These are phyloP conservation scores for Dryadomyces quercivorus DNA, from an alignment of 2,329 filamentous ascomycete species.

Conservation along the genomic window DNA sequence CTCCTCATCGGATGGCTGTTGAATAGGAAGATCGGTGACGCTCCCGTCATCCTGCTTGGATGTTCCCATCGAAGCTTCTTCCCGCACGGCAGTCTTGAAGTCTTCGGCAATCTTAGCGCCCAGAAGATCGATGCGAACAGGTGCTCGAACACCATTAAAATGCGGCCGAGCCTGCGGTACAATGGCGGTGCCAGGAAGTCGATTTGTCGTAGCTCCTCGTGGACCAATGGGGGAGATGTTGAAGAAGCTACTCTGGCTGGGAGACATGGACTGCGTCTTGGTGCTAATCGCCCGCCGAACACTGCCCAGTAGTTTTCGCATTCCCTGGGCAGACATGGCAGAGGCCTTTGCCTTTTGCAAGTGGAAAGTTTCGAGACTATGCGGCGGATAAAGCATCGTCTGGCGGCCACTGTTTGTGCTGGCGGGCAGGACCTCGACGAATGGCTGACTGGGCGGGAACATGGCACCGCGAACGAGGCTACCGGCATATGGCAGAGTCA, in stretches of 20 bases:
- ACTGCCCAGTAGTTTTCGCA: constrained; percentile 77
- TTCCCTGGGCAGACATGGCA: constrained; percentile 57
- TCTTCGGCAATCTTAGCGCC: constrained; percentile 69
- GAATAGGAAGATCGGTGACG: not conserved
- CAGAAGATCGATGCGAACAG: constrained; percentile 66
- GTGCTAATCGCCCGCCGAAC: constrained; percentile 73
- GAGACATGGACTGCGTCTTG: constrained; percentile 29
- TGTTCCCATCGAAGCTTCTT: constrained; percentile 33
- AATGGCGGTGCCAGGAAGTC: constrained; percentile 46
- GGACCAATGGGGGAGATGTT: constrained; percentile 37
- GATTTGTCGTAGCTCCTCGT: constrained; percentile 42
- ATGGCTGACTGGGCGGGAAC: constrained; percentile 70
- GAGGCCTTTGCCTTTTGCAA: constrained; percentile 34
- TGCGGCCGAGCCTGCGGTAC: constrained; percentile 40
- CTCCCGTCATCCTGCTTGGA: not conserved
- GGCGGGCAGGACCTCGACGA: constrained; percentile 54
- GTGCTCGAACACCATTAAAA: constrained; percentile 31
- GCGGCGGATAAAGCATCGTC: constrained; percentile 39
- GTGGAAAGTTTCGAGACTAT: constrained; percentile 15
- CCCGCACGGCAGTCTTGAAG: constrained; percentile 63
- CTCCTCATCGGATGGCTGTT: constrained; percentile 11
- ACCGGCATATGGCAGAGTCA: constrained; percentile 59
- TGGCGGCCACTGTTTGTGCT: constrained; percentile 35
- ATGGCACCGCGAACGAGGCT: constrained; percentile 80
- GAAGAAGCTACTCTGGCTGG: constrained; percentile 33